Percentiles rank a stretch among this genome's conserved stretches.
Conservation (phyloP, 1,139 yeast species). For the Sugiyamaella sp. region DNA sequence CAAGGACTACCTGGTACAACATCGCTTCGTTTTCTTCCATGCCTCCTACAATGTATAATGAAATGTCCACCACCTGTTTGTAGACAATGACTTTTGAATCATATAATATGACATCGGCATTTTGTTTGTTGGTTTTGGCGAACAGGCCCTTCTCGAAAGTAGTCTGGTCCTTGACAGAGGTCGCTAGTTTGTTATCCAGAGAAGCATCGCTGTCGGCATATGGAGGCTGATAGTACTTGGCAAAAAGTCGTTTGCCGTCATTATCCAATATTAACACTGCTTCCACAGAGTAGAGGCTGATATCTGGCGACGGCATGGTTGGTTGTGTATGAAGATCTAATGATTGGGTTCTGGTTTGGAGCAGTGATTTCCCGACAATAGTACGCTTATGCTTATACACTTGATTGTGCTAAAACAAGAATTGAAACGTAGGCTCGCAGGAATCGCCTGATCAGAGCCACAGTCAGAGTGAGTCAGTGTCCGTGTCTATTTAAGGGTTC, state of each 20-base stretch:
- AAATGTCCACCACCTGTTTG: conserved; percentile 77
- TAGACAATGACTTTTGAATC: conserved; percentile 75
- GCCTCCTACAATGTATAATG: conserved; percentile 72
- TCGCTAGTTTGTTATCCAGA: conserved; percentile 32
- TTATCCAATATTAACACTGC: conserved; percentile 80
- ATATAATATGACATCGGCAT: conserved; percentile 77
- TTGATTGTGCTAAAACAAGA: no score
- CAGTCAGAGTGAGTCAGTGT: no score
- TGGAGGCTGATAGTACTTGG: conserved; percentile 81
- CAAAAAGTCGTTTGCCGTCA: conserved; percentile 77
- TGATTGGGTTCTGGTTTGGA: no score
- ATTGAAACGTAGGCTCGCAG: no score
- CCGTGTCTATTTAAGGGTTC: no score
- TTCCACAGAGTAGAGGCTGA: conserved; percentile 66
- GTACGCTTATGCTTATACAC: no score
- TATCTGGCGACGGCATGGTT: conserved; percentile 30
- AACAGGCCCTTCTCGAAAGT: conserved; percentile 76
- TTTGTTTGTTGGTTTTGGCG: conserved; percentile 74
- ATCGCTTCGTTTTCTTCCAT: conserved; percentile 85
- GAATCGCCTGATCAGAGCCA: no score
- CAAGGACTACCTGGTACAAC: conserved; percentile 75
- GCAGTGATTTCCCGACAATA: no score
- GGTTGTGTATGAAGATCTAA: not conserved
- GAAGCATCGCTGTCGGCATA: conserved; percentile 41
- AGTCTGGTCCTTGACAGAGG: conserved; percentile 62